Evolutionary conservation across 306 rosid species (phyloP), one percentile per base, ranked within the genome.

Genomic region (Quercus mongolica): DNA sequence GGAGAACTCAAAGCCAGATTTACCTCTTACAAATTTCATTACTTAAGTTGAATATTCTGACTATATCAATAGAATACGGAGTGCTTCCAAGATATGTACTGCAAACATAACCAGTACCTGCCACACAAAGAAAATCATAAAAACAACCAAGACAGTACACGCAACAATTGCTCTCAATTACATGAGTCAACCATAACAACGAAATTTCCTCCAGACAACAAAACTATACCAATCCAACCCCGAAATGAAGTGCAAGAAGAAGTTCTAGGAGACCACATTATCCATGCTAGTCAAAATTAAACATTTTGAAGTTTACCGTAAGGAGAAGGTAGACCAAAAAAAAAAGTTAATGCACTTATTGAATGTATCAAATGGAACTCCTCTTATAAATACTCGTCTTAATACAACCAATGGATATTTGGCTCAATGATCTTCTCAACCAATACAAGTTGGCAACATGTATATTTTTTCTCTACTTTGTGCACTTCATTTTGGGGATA

Each of bases 71-170:
- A 63, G 94, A 68, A 84, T 83, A 85, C 13, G 98, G 99, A 21
- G 90, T 57, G 61, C 70, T 75, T 61, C 99, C 97, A 76, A 77
- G 77, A 82, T 92, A 90, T 28, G 94, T 80, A 76, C 84, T 87
- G 87, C 99, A 95, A 41, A 92, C 91, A 81, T 79, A 85, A 55
- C 99, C 97, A 0, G 87, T 79, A 72, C 99, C 99, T 91, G 90
- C 83, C 55, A 71, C 86, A 83, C 75, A 76, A 58, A 76, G 17
- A 75, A 84, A 26, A 51, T 41, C 9, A 46, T 31, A 49, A 7
- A 7, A 12, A 77, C 38, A 73, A 71, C 19, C 7, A 68, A 76
- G 41, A 19, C 35, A 59, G 67, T 74, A 74, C 57, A 77, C 8
- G 49, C 69, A 55, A 3, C 46, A 82, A 68, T 35, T 55, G 25